Conservation (phyloP, 306 rosid species). For the Quercus berberidifolia region DNA sequence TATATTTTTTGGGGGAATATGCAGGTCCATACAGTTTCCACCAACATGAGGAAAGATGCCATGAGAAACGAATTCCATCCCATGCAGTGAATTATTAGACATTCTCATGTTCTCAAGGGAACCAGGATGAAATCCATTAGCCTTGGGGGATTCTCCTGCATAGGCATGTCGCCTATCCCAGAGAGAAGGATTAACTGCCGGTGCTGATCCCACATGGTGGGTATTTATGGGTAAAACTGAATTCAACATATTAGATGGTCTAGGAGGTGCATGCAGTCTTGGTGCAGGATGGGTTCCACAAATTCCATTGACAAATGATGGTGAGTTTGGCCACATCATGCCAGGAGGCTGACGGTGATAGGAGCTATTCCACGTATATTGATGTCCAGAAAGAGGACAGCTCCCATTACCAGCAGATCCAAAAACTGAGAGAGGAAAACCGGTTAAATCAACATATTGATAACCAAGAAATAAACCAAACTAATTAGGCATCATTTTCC, state of each 20-base stretch:
- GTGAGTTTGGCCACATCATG: slow-evolving; percentile 65
- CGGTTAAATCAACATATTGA: background rate
- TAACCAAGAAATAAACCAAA: slow-evolving; percentile 1
- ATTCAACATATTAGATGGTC: slow-evolving; percentile 56
- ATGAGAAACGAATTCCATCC: slow-evolving; percentile 47
- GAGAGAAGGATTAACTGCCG: slow-evolving; percentile 61
- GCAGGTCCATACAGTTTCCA: slow-evolving; percentile 35
- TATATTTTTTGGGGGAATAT: slow-evolving; percentile 39
- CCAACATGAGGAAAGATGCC: slow-evolving; percentile 59
- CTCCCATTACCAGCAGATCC: slow-evolving; percentile 54
- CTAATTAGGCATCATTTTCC: background rate
- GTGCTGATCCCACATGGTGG: slow-evolving; percentile 86
- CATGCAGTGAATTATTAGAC: slow-evolving; percentile 55
- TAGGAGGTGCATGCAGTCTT: slow-evolving; percentile 54
- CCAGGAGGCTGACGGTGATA: slow-evolving; percentile 63
- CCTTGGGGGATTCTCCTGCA: slow-evolving; percentile 64
- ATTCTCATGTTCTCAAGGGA: slow-evolving; percentile 66
- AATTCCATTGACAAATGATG: slow-evolving; percentile 62
- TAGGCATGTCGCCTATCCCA: slow-evolving; percentile 70
- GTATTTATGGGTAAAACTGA: slow-evolving; percentile 42
- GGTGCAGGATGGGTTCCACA: slow-evolving; percentile 44
- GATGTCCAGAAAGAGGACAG: slow-evolving; percentile 53
- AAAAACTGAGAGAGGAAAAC: slow-evolving; percentile 30
- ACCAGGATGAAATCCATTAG: slow-evolving; percentile 57
- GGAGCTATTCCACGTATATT: slow-evolving; percentile 57